Conservation (phyloP, 768 basidiomycete genomes). For the Cystofilobasidium macerans region DNA sequence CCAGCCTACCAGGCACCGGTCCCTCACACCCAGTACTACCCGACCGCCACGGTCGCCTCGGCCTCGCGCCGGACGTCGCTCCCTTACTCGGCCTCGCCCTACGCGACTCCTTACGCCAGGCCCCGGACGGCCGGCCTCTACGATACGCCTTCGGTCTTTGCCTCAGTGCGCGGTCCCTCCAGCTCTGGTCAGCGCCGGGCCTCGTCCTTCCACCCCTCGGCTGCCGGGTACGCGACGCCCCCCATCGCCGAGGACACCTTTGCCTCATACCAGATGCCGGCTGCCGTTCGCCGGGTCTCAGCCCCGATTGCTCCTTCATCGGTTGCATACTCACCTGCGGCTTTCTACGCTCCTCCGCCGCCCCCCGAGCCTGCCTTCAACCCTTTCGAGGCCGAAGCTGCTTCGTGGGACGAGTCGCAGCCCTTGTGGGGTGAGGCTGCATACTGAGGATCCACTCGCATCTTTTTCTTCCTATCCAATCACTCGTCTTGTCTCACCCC, state of each 20-base stretch:
- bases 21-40: not conserved
- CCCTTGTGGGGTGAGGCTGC: not conserved
- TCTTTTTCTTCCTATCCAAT: not conserved
- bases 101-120: not conserved
- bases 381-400: not conserved
- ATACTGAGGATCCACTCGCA: not conserved
- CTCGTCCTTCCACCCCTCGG: not conserved
- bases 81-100: not conserved
- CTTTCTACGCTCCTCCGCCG: not conserved
- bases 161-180: too few relatives aligned
- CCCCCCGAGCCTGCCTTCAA: not conserved
- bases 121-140: not conserved
- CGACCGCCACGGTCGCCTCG: not conserved
- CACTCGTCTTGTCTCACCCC: not conserved
- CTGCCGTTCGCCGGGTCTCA: not conserved
- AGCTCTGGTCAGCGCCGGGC: too few relatives aligned
- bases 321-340: not conserved
- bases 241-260: not conserved
- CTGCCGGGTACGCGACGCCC: not conserved
- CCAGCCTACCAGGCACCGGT: not conserved
- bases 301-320: not conserved
- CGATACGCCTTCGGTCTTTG: not conserved
- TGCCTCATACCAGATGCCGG: not conserved
- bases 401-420: not conserved
- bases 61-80: not conserved